A percentile compares a stretch with the other conserved stretches of the same genome.
phyloP scores from a whole-genome alignment of 1,139 yeast species.

The Pichiaceae sp. region DNA sequence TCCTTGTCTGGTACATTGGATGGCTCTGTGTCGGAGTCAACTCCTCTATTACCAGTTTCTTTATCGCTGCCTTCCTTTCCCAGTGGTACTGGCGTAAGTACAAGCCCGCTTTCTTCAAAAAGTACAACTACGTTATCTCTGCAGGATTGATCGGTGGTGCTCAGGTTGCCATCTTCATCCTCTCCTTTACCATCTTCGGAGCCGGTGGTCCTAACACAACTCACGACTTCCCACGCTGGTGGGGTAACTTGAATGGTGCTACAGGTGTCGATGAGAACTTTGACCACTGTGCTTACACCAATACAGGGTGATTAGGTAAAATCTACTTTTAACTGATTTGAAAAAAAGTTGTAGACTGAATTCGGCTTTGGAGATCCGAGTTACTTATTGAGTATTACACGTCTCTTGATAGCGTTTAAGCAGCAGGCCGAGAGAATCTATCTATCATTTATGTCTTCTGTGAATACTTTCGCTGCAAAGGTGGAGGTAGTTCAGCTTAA shows the following conservation, averaged over 20 bases:
- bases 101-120: constrained; percentile 58
- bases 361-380: too few relatives aligned
- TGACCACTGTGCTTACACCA: constrained; percentile 3
- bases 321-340: too few relatives aligned
- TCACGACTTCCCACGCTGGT: constrained; percentile 16
- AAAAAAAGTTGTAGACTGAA: too few relatives aligned
- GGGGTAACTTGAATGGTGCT: constrained; percentile 12
- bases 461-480: neutral
- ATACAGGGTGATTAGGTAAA: too few relatives aligned
- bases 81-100: constrained; percentile 33
- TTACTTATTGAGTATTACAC: too few relatives aligned
- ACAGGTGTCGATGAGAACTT: constrained; percentile 2
- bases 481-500: constrained; percentile 24
- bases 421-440: too few relatives aligned
- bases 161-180: constrained; percentile 37
- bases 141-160: constrained; percentile 53
- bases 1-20: constrained; percentile 20
- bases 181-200: constrained; percentile 22
- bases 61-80: constrained; percentile 21
- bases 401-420: too few relatives aligned
- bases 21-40: constrained; percentile 26
- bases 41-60: constrained; percentile 21
- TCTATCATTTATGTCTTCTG: too few relatives aligned
- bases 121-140: constrained; percentile 51
- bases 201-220: constrained; percentile 15